A percentile compares a stretch with the other conserved stretches of the same genome.
phyloP scores from a whole-genome alignment of 805 yeast species.

The Lipomyces mesembrius region DNA sequence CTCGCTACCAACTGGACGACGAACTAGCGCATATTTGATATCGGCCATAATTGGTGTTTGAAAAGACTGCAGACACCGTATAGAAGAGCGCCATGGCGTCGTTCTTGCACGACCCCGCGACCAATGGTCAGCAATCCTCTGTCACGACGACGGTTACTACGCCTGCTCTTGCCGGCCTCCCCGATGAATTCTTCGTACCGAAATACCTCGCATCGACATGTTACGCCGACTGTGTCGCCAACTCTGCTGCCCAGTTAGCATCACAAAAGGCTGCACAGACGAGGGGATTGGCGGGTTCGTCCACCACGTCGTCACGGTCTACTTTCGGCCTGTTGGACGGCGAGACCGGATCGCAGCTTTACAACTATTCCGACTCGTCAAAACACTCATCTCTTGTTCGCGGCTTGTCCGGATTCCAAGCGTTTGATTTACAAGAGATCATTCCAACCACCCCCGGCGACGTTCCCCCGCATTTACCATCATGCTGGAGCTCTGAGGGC shows the following conservation, averaged over 20 bases:
- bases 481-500: constrained; percentile 30
- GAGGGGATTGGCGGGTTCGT: constrained; percentile 6
- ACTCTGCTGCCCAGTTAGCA: constrained; percentile 4
- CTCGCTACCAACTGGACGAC: not conserved
- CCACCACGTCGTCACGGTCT: constrained; percentile 8
- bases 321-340: constrained; percentile 9
- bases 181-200: constrained; percentile 11
- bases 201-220: constrained; percentile 14
- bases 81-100: not conserved
- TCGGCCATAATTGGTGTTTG: not conserved
- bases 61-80: not conserved
- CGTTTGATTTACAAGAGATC: not conserved
- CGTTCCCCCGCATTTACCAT: constrained; percentile 22
- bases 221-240: constrained; percentile 18
- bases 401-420: not conserved
- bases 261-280: constrained; percentile 18
- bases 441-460: not conserved
- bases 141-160: not conserved
- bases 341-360: constrained; percentile 5
- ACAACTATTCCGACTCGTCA: constrained; percentile 4
- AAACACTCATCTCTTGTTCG: not conserved
- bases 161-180: not conserved
- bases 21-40: not conserved
- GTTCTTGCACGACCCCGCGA: constrained; percentile 3
- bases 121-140: not conserved